These are phyloP conservation scores for Anthracocystis walkeri DNA, from an alignment of 1,284 basidiomycete genomes.

Conservation along the genomic window DNA sequence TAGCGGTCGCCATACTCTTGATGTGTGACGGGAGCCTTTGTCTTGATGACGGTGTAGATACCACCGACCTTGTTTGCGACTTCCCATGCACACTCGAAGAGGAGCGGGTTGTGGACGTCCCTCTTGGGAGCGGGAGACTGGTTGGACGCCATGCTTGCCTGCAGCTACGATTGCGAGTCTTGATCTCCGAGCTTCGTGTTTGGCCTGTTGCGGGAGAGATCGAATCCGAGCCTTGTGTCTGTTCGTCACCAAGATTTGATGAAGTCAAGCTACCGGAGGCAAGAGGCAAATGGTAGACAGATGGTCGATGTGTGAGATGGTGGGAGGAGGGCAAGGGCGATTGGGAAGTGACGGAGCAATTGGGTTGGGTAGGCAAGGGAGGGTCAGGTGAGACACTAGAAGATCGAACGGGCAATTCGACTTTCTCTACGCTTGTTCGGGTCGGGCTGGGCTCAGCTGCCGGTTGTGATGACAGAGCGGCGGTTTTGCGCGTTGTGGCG, in stretches of 20 bases:
- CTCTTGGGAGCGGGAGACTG: constrained; percentile 36
- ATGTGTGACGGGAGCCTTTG: constrained; percentile 96
- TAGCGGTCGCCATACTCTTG: constrained; percentile 78
- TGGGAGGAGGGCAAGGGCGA: neutral
- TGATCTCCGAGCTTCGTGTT: neutral
- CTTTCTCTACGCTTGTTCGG: no score
- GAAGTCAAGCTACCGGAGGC: neutral
- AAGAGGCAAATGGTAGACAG: neutral
- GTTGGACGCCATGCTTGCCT: constrained; percentile 19
- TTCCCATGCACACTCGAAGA: constrained; percentile 67
- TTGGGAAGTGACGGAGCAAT: no score
- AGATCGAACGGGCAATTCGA: no score
- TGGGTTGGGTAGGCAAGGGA: no score
- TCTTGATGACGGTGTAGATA: constrained; percentile 99
- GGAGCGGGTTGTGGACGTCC: constrained; percentile 63
- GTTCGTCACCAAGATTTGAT: neutral
- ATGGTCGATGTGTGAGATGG: neutral
- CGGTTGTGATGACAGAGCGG: no score
- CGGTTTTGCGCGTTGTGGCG: no score
- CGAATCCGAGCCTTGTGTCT: neutral
- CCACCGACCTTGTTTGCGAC: constrained; percentile 80
- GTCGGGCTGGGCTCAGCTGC: no score
- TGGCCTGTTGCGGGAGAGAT: neutral
- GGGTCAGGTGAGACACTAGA: no score
- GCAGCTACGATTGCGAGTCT: constrained; percentile 2